Evolutionary conservation across 306 rosid genomes (phyloP).

Genomic region (Comarum palustre): DNA sequence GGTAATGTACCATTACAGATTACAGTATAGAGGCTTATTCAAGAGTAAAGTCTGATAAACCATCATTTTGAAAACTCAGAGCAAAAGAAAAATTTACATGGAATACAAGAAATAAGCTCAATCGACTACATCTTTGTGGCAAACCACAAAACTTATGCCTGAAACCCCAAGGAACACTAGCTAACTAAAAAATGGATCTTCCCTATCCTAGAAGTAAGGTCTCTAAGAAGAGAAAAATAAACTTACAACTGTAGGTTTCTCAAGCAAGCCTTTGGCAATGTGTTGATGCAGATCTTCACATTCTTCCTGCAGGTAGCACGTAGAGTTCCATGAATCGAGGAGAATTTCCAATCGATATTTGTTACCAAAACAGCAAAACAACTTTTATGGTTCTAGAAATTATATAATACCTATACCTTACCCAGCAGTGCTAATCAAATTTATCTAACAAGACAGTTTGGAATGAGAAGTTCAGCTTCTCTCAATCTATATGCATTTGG

Average conservation of each 20-base stretch:
- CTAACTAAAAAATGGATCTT: background rate
- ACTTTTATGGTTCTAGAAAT: background rate
- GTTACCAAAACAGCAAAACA: conserved; percentile 2
- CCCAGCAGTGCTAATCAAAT: background rate
- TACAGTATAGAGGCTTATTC: background rate
- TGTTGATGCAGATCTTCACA: conserved; percentile 54
- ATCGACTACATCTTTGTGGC: background rate
- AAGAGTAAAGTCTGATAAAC: background rate
- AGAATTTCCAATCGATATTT: background rate
- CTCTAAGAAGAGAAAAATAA: background rate
- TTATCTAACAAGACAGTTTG: background rate
- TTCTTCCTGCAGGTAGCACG: conserved; percentile 55
- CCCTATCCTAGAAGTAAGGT: background rate
- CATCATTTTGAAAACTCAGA: background rate
- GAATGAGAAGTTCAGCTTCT: background rate
- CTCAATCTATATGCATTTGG: background rate
- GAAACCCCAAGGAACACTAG: background rate
- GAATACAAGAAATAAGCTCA: background rate
- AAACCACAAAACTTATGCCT: background rate
- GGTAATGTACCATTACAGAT: background rate
- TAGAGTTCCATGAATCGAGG: conserved; percentile 11
- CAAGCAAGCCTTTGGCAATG: conserved; percentile 36
- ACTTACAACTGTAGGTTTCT: conserved; percentile 62
- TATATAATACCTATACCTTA: background rate
- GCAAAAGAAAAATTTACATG: background rate